phyloP scores from a whole-genome alignment of 805 yeast genomes.

The Saccharomycopsis synnaedendra region DNA sequence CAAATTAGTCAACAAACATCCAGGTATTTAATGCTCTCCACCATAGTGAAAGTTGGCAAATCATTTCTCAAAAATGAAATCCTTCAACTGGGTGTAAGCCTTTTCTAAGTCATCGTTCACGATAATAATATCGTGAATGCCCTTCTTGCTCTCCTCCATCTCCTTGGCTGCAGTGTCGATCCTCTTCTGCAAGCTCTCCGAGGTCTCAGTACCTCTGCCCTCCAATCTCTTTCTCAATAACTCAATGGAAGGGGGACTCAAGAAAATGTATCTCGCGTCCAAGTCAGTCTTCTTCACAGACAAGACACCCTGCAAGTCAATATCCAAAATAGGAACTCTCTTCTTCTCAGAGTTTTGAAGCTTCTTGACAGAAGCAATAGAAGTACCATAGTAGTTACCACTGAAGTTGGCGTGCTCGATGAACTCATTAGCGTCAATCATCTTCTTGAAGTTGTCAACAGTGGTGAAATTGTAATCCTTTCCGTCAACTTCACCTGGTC shows the following conservation, averaged over 20 bases:
- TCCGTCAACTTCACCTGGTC: slow-evolving; percentile 86
- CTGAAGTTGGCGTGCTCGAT: slow-evolving; percentile 98
- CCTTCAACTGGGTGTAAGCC: slow-evolving; percentile 75
- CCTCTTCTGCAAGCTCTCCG: slow-evolving; percentile 75
- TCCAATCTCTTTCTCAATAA: slow-evolving; percentile 62
- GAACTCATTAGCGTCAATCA: slow-evolving; percentile 67
- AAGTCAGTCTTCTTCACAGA: slow-evolving; percentile 74
- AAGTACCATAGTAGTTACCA: slow-evolving; percentile 95
- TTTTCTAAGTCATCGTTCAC: slow-evolving; percentile 87
- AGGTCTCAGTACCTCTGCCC: slow-evolving; percentile 92
- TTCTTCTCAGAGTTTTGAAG: slow-evolving; percentile 48
- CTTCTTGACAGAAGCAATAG: slow-evolving; percentile 73
- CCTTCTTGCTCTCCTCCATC: slow-evolving; percentile 78
- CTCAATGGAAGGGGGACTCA: slow-evolving; percentile 90
- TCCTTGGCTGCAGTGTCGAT: slow-evolving; percentile 80
- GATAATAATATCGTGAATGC: slow-evolving; percentile 82
- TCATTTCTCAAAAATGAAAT: slow-evolving; percentile 45
- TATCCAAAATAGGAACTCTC: slow-evolving; percentile 82
- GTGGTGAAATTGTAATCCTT: slow-evolving; percentile 80
- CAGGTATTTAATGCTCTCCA: too few relatives aligned
- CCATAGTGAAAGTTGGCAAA: too few relatives aligned
- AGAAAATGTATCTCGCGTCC: slow-evolving; percentile 75
- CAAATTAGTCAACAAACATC: too few relatives aligned
- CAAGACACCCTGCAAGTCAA: slow-evolving; percentile 98
- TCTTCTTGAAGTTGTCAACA: slow-evolving; percentile 66